Conservation (phyloP, 441 rosid genomes). For the Mallotus japonicus region DNA sequence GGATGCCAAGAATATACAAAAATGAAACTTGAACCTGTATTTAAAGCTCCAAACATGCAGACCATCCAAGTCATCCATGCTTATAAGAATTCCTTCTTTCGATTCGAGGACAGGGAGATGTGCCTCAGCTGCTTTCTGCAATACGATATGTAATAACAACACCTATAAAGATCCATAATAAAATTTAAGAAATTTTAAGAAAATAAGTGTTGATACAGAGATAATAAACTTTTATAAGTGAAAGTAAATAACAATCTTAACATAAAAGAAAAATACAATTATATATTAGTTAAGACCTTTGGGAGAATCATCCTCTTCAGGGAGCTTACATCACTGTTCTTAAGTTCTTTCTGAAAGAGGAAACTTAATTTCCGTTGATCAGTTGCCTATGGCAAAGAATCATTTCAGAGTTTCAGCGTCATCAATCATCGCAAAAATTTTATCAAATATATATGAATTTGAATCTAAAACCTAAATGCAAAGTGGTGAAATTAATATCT, state of each 20-base stretch:
- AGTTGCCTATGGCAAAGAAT: slow-evolving; percentile 41
- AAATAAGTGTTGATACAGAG: not conserved
- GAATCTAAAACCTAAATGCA: not conserved
- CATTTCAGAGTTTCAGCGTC: not conserved
- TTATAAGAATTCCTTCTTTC: slow-evolving; percentile 77
- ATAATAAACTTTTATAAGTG: not conserved
- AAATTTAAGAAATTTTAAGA: not conserved
- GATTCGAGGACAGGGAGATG: slow-evolving; percentile 75
- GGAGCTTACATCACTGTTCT: slow-evolving; percentile 94
- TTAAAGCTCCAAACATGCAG: slow-evolving; percentile 86
- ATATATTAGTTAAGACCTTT: slow-evolving; percentile 48
- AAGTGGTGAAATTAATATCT: not conserved
- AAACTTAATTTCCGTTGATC: slow-evolving; percentile 68
- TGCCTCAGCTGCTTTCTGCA: slow-evolving; percentile 89
- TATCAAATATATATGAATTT: not conserved
- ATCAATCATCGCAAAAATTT: not conserved
- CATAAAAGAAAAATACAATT: not conserved
- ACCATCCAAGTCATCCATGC: slow-evolving; percentile 83
- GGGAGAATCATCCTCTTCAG: slow-evolving; percentile 92
- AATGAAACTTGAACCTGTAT: slow-evolving; percentile 52
- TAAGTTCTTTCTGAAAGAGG: slow-evolving; percentile 89
- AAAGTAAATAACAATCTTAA: not conserved
- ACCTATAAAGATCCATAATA: not conserved
- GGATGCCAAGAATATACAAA: too few relatives aligned
- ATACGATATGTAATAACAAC: not conserved